Base-by-base conservation (phyloP, 2,329 filamentous ascomycete species). In the Pseudogymnoascus sp. region DNA sequence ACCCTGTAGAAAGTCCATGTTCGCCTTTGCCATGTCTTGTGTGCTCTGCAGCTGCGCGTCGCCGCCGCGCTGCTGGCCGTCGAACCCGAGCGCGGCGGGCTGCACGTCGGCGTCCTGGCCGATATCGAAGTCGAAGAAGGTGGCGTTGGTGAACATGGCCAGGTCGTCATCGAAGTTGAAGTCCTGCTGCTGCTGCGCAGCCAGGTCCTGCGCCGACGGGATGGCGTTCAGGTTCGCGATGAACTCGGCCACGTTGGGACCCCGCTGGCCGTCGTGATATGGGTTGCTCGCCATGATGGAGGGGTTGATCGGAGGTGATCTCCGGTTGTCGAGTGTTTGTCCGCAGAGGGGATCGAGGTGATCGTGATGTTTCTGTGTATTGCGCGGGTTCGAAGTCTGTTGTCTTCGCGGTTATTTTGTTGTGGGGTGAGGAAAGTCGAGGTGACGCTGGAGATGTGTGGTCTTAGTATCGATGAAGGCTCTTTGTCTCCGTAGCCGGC, bases 231-330 rank as follows among this genome's bases (percentile, higher is more conserved):
- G 81, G 69, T 92, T 89, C 71, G 90, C 88, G 68, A 97, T 82
- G 78, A 94, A 96, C 73, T 92, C 88, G 72, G 91, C 92, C 77
- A 96, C 90, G 75, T 96, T 96, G 72, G 90, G 88, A 70, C 84
- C 89, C 73, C 89, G 86, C 44, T 38, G 56, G 44, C 25, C 25
- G 44, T 53, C 44, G 44, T 53, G 37, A 11, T 40, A 40, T 40
- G 37, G 37, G 37, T 40, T 40, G 37, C 6, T 40, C 37, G 37
- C 37, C 37, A 40, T 40, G 37, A 40, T 40, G 37, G 37, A 40
- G 37, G 37, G 37, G 37, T 40, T 40, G 37, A 40, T 40, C 37
- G 37, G 37, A 40, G 37, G 37, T 40, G 37, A 40, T 31, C 37
- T 40, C 37, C 37, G 37, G 14, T 40, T 40, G 37, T 40, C 37